Base-by-base conservation (phyloP, 106 monocot genomes). In the Cymbidium sinense region DNA sequence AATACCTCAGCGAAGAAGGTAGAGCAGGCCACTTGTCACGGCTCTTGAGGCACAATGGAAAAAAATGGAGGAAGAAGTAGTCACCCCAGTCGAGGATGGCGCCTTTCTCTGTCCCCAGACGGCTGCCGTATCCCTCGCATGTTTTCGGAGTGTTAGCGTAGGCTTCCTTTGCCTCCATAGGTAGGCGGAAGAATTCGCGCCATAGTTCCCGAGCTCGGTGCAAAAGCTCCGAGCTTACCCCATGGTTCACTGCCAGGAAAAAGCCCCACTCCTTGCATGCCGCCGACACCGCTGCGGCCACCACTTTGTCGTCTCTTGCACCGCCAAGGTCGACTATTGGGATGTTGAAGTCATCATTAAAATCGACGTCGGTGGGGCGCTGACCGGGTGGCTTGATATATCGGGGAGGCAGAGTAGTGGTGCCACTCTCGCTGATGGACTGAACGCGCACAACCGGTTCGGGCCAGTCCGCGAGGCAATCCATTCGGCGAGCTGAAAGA, bases 371-470 rank as follows among this genome's bases (percentile, higher is more conserved):
- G 2, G 25, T 35, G 0, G 91, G 95, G n/a, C 95, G 80, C 1
- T 85, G 47, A 3, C 64, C 34, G 0, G 82, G 81, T 0, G 91
- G 86, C 77, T 88, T 87, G 41, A 89, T 55, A 84, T 95, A 95
- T n/a, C 78, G 64, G 0, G 77, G 36, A 36, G 95, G 91, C 81
- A 95, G 58, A 8, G 51, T 43, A 7, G 75, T 28, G 17, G 64
- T 2, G 18, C 86, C 84, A 29, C 82, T 73, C n/a, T 87, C 83
- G 0, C 85, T 65, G n/a, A 95, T n/a, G 33, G 82, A 87, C 50
- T 95, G 91, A 54, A 95, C 95, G 4, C 81, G 67, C 29, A 89
- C 79, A 61, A 85, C n/a, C 17, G 89, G 87, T 81, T 92, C 89
- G 27, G 87, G 89, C 92, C 92, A 92, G 30, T 67, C 43, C 7